Percentiles rank a stretch among this genome's conserved stretches.
These are phyloP conservation scores for Phialophora tarda DNA, from an alignment of 2,329 filamentous ascomycete genomes.

Conservation along the genomic window DNA sequence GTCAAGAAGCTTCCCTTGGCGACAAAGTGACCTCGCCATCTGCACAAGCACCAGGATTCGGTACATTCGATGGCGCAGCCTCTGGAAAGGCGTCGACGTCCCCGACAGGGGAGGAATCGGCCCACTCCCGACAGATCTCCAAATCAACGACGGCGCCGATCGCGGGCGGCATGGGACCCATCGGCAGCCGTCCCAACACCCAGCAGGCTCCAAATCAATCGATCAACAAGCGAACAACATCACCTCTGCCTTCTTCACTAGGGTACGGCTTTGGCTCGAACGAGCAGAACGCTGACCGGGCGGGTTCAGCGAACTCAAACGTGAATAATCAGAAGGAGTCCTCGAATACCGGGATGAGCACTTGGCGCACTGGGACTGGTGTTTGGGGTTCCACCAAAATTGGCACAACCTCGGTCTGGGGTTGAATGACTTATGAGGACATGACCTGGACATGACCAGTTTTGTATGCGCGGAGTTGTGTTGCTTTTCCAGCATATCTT, in stretches of 20 bases:
- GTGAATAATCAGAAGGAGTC: slow-evolving; percentile 55
- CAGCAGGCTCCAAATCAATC: slow-evolving; percentile 61
- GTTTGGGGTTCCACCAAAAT: slow-evolving; percentile 85
- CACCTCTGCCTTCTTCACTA: slow-evolving; percentile 87
- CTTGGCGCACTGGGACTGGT: slow-evolving; percentile 79
- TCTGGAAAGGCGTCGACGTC: slow-evolving; percentile 84
- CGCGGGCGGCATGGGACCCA: slow-evolving; percentile 78
- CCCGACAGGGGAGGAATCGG: slow-evolving; percentile 73
- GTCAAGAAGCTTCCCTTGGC: slow-evolving; percentile 51
- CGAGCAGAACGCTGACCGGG: slow-evolving; percentile 57
- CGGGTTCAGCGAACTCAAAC: slow-evolving; percentile 65
- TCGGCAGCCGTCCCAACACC: slow-evolving; percentile 82
- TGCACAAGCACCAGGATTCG: slow-evolving; percentile 57
- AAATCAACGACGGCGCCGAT: slow-evolving; percentile 58
- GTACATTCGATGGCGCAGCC: slow-evolving; percentile 67
- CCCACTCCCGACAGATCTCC: slow-evolving; percentile 70
- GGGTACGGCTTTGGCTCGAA: slow-evolving; percentile 59
- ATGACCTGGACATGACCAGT: slow-evolving; percentile 32
- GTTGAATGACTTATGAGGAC: slow-evolving; percentile 57
- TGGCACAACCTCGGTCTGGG: slow-evolving; percentile 93
- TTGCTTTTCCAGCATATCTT: slow-evolving; percentile 36
- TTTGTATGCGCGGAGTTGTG: slow-evolving; percentile 36
- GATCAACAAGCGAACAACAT: slow-evolving; percentile 82
- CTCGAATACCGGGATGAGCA: slow-evolving; percentile 55
- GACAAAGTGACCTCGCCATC: slow-evolving; percentile 68